Conservation (phyloP, 345 rosid species). For the Nephelium lappaceum region DNA sequence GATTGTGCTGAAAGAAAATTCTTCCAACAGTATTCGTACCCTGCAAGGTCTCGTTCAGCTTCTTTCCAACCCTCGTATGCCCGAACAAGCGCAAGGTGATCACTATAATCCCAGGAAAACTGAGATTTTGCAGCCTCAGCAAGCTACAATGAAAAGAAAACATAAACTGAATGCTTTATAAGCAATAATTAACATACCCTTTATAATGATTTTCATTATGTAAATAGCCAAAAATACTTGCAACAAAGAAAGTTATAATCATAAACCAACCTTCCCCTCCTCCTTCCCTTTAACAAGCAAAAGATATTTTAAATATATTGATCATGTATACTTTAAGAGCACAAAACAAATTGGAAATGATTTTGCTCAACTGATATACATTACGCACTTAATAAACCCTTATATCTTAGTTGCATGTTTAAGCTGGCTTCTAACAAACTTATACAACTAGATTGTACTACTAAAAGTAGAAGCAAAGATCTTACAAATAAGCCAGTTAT, state of each 20-base stretch:
- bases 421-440: background rate
- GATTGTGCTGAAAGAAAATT: conserved; percentile 84
- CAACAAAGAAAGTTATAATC: background rate
- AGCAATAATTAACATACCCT: background rate
- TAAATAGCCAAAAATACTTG: background rate
- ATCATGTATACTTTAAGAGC: background rate
- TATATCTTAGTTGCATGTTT: background rate
- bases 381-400: background rate
- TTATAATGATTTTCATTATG: background rate
- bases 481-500: background rate
- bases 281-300: background rate
- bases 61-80: conserved; percentile 89
- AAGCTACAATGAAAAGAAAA: conserved; percentile 49
- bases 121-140: conserved; percentile 89
- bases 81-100: conserved; percentile 86
- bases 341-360: background rate
- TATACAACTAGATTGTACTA: background rate
- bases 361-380: background rate
- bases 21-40: conserved; percentile 90
- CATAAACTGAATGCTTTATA: conserved; percentile 2
- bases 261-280: background rate
- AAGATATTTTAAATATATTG: background rate
- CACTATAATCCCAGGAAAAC: conserved; percentile 80
- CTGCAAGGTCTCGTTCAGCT: conserved; percentile 70
- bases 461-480: background rate